Percentiles rank a stretch among this genome's conserved stretches.
These are phyloP conservation scores for Purpureocillium takamizusanense DNA, from an alignment of 2,329 filamentous ascomycete species.

Conservation along the genomic window DNA sequence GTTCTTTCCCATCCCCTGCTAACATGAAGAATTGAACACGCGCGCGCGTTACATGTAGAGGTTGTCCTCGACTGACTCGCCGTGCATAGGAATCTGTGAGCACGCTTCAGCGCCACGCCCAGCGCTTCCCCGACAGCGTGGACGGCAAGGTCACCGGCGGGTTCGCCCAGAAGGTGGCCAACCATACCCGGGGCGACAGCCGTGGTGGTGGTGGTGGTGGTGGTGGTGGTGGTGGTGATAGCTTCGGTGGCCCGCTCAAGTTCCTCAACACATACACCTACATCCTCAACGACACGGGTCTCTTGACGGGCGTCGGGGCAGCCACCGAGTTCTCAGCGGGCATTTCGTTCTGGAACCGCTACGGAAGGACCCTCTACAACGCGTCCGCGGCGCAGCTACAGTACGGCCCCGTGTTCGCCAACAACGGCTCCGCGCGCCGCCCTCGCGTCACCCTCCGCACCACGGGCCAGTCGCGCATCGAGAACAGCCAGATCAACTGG, in stretches of 20 bases:
- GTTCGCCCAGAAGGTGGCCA: constrained; percentile 38
- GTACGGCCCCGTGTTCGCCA: constrained; percentile 35
- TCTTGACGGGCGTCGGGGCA: constrained; percentile 39
- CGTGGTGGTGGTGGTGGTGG: too few relatives aligned
- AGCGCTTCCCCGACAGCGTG: constrained; percentile 38
- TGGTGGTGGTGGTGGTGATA: too few relatives aligned
- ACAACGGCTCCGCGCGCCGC: constrained; percentile 28
- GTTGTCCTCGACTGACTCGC: not conserved
- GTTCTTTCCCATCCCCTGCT: too few relatives aligned
- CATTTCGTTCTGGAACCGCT: constrained; percentile 43
- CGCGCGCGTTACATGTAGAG: too few relatives aligned
- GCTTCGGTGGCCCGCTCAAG: constrained; percentile 32
- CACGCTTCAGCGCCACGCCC: constrained; percentile 45
- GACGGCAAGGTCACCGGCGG: constrained; percentile 38
- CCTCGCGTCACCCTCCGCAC: constrained; percentile 42
- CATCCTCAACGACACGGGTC: constrained; percentile 26
- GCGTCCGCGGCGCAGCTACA: constrained; percentile 34
- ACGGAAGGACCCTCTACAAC: constrained; percentile 43
- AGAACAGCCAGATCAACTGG: constrained; percentile 45
- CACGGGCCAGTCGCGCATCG: constrained; percentile 43
- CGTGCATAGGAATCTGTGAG: constrained; percentile 32
- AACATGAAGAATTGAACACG: too few relatives aligned
- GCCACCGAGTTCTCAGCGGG: constrained; percentile 39
- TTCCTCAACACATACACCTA: constrained; percentile 46
- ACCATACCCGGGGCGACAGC: constrained; percentile 23